Percentiles rank a stretch among this genome's conserved stretches.
These are phyloP conservation scores for Paramecium sonneborni DNA, from an alignment of 73 alveolate species.

Conservation along the genomic window DNA sequence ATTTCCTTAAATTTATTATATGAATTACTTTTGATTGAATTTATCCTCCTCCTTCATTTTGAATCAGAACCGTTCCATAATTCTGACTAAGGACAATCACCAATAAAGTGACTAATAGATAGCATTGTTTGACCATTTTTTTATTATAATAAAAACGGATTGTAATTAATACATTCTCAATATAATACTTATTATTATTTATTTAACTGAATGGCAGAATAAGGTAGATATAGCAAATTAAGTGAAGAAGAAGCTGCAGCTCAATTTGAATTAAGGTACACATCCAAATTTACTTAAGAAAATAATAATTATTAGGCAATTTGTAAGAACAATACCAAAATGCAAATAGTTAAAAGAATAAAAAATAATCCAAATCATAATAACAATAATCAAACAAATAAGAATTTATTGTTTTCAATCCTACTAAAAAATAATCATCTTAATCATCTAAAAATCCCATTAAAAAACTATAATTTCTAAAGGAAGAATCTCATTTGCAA, in stretches of 20 bases:
- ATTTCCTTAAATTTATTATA: not conserved
- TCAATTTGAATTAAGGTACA: constrained; percentile 48
- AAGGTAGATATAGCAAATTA: constrained; percentile 42
- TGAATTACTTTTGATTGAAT: not conserved
- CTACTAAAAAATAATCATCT: not conserved
- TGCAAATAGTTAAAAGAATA: not conserved
- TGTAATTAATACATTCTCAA: not conserved
- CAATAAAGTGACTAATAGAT: not conserved
- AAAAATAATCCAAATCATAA: constrained; percentile 22
- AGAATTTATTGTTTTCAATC: constrained; percentile 1
- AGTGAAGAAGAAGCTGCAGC: constrained; percentile 50
- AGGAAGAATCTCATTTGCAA: not conserved
- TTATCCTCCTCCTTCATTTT: not conserved
- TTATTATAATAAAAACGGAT: constrained; percentile 36
- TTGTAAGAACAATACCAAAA: constrained; percentile 33
- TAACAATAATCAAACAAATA: not conserved
- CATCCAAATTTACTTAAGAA: not conserved
- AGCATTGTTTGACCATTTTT: not conserved
- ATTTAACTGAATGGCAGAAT: constrained; percentile 51
- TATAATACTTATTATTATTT: not conserved
- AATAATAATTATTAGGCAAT: constrained; percentile 36
- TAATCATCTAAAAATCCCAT: not conserved
- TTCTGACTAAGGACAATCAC: not conserved
- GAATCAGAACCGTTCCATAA: not conserved
- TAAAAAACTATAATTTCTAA: not conserved